Base-by-base conservation (phyloP, 805 yeast genomes). In the Myxozyma udenii region DNA sequence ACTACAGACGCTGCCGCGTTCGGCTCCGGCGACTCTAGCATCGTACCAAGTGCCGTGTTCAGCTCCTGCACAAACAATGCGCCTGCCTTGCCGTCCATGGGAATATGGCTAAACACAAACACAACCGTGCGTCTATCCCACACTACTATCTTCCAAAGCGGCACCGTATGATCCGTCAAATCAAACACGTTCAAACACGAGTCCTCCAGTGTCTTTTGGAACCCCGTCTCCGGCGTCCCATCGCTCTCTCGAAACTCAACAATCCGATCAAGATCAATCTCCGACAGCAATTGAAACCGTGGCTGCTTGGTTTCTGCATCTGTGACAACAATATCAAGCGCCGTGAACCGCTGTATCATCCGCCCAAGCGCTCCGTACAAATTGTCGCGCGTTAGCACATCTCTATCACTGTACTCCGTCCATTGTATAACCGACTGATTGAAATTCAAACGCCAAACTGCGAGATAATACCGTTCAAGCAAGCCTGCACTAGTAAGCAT, bases 31-130 rank as follows among this genome's bases (percentile, higher is more conserved):
- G 14, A 26, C 4, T 47, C 46, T 21, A 5, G 11, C 14, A n/a
- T 4, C 11, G 14, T 33, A 32, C 16, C 24, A 25, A 47, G 41
- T 11, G 14, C 19, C 16, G 41, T 28, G 3, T 35, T 33, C 19
- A 47, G 21, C 11, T 41, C 39, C 16, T 18, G 40, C 19, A 21
- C 14, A 14, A 40, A 39, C 7, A 50, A 5, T 7, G 42, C 54
- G 12, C 47, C 54, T 3, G 47, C 28, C 4, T 21, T 33, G 21
- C 54, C 54, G 21, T 50, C 54, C 11, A 38, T 28, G 14, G 40
- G 41, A 3, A 33, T 28, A 28, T 50, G 54, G 44, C 48, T 52
- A 26, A 24, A 46, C 5, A 22, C 42, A 19, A 43, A 40, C 23
- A 32, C 35, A n/a, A 46, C 54, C 6, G 38, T 16, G 16, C 12